Conservation (phyloP, 2,329 filamentous ascomycete species). For the Botrytis cinerea region DNA sequence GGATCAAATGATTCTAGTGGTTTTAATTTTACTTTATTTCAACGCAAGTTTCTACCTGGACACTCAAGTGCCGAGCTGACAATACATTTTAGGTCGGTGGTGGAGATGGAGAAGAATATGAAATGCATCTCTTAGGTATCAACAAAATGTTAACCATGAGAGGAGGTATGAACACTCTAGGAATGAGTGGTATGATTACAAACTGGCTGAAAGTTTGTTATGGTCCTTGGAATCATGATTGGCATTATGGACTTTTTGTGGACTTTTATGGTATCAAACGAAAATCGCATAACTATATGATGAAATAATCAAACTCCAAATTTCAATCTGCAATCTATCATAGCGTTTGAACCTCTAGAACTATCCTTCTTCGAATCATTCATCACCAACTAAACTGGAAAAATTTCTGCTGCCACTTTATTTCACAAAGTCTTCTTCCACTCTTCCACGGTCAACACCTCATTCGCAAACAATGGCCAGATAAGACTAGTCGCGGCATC, state of each 20-base stretch:
- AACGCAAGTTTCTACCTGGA: conserved; percentile 25
- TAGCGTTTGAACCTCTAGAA: background rate
- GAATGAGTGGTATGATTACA: conserved; percentile 32
- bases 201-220: conserved; percentile 31
- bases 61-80: background rate
- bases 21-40: conserved; percentile 33
- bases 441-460: conserved; percentile 35
- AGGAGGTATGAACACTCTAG: conserved; percentile 28
- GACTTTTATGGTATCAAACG: conserved; percentile 16
- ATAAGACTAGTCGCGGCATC: conserved; percentile 37
- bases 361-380: background rate
- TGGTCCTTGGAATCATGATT: conserved; percentile 33
- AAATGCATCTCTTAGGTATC: conserved; percentile 34
- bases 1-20: conserved; percentile 35
- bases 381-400: background rate
- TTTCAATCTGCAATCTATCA: background rate
- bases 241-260: conserved; percentile 21
- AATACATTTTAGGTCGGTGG: conserved; percentile 28
- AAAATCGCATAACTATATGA: conserved; percentile 15
- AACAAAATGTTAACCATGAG: conserved; percentile 33
- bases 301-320: background rate
- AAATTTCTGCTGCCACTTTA: background rate
- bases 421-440: conserved; percentile 31
- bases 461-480: conserved; percentile 38
- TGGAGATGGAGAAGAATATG: conserved; percentile 31